A percentile compares a stretch with the other conserved stretches of the same genome.
phyloP scores from a whole-genome alignment of 2,329 filamentous ascomycete species.

The Thelonectria discophora region DNA sequence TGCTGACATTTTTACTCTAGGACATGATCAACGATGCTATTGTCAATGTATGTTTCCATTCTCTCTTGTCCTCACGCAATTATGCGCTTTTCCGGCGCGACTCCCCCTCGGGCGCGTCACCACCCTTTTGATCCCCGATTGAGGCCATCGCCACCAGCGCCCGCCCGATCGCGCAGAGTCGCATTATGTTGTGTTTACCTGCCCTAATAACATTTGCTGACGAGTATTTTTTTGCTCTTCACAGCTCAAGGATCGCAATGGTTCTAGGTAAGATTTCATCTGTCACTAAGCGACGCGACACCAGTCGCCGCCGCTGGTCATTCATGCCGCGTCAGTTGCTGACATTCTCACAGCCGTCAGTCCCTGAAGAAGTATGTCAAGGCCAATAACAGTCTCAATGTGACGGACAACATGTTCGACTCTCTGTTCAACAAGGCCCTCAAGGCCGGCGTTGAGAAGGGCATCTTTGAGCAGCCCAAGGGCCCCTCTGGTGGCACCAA shows the following conservation, averaged over 20 bases:
- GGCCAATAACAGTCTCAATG: conserved; percentile 61
- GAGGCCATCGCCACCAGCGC: conserved; percentile 35
- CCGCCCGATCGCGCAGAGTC: conserved; percentile 20
- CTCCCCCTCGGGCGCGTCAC: conserved; percentile 17
- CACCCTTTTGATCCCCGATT: conserved; percentile 32
- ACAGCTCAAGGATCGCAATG: conserved; percentile 71
- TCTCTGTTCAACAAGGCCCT: conserved; percentile 88
- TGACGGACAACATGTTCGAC: conserved; percentile 67
- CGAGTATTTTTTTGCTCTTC: conserved; percentile 43
- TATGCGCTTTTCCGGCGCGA: conserved; percentile 49
- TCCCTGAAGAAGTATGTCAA: conserved; percentile 69
- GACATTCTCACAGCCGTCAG: conserved; percentile 57
- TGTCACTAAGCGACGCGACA: conserved; percentile 20
- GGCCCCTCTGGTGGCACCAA: conserved; percentile 91
- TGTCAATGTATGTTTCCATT: conserved; percentile 60
- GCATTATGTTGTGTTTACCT: conserved; percentile 21
- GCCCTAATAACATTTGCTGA: conserved; percentile 49
- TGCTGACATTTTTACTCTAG: conserved; percentile 46
- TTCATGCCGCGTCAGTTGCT: conserved; percentile 18
- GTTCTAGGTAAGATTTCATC: conserved; percentile 53
- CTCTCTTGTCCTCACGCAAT: conserved; percentile 39
- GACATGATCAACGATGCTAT: conserved; percentile 72
- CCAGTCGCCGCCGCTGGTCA: conserved; percentile 17
- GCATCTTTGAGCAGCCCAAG: conserved; percentile 89
- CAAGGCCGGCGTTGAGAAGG: conserved; percentile 83